These are phyloP conservation scores for Albatrellus ellisii DNA, from an alignment of 768 basidiomycete species.

Conservation along the genomic window DNA sequence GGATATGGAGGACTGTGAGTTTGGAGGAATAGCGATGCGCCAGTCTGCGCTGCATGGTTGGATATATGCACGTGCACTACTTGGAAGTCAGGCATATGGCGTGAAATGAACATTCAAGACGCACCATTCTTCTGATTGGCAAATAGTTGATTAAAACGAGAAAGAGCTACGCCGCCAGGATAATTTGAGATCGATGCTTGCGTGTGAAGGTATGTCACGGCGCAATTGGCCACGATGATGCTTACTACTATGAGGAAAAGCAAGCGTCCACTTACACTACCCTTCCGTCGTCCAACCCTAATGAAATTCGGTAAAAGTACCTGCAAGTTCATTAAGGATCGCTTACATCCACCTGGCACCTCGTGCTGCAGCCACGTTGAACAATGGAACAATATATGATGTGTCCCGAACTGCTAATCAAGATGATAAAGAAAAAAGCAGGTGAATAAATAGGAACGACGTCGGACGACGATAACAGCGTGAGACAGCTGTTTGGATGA, in stretches of 20 bases:
- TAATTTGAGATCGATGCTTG: conserved; percentile 66
- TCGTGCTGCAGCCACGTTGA: conserved; percentile 71
- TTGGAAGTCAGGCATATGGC: conserved; percentile 5
- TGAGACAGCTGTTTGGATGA: conserved; percentile 49
- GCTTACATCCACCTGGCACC: conserved; percentile 53
- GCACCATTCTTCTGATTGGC: conserved; percentile 21
- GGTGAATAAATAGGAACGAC: conserved; percentile 43
- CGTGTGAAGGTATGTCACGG: conserved; percentile 38
- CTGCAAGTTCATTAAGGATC: conserved; percentile 15
- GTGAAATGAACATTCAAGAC: neutral
- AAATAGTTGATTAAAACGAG: conserved; percentile 42
- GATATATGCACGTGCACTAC: conserved; percentile 65
- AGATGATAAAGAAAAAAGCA: conserved; percentile 35
- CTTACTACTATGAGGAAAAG: conserved; percentile 31
- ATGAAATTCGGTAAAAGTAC: neutral
- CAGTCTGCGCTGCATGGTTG: conserved; percentile 81
- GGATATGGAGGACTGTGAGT: conserved; percentile 44
- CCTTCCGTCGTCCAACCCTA: conserved; percentile 39
- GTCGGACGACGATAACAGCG: conserved; percentile 50
- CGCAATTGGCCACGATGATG: conserved; percentile 39
- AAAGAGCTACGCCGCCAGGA: conserved; percentile 73
- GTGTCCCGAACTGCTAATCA: conserved; percentile 73
- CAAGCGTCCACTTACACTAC: conserved; percentile 31
- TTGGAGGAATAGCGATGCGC: conserved; percentile 81
- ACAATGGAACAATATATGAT: conserved; percentile 82